A percentile compares a stretch with the other conserved stretches of the same genome.
Evolutionary conservation across 345 rosid species (phyloP).

Genomic region (Eucalyptus pauciflora): DNA sequence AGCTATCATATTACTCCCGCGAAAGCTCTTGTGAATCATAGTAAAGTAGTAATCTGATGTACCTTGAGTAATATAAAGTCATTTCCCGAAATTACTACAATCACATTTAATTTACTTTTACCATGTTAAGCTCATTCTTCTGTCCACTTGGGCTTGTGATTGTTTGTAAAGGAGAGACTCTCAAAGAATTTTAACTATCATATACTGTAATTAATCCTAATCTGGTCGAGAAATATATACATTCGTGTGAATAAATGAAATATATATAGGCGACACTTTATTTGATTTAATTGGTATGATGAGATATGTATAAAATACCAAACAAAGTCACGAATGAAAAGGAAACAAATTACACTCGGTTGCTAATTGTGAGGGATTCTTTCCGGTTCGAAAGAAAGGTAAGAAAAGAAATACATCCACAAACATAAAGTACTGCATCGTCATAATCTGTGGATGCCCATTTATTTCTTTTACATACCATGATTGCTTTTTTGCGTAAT

Average conservation of each 20-base stretch:
- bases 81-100: not conserved
- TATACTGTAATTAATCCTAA: not conserved
- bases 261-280: not conserved
- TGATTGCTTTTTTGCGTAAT: not conserved
- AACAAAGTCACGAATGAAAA: not conserved
- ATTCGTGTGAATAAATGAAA: not conserved
- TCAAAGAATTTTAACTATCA: not conserved
- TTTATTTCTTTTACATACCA: no score
- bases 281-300: not conserved
- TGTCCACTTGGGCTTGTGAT: not conserved
- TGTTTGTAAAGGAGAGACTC: not conserved
- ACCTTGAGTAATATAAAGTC: not conserved
- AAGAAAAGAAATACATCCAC: not conserved
- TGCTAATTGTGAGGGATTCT: not conserved
- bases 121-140: not conserved
- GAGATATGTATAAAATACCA: not conserved
- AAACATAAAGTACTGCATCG: not conserved
- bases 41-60: not conserved
- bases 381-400: not conserved
- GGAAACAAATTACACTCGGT: no score
- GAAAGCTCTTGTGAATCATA: not conserved
- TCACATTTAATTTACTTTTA: not conserved
- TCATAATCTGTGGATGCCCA: not conserved
- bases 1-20: not conserved
- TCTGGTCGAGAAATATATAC: no score